These are phyloP conservation scores for Akanthomyces muscarius DNA, from an alignment of 2,329 filamentous ascomycete genomes.

Conservation along the genomic window DNA sequence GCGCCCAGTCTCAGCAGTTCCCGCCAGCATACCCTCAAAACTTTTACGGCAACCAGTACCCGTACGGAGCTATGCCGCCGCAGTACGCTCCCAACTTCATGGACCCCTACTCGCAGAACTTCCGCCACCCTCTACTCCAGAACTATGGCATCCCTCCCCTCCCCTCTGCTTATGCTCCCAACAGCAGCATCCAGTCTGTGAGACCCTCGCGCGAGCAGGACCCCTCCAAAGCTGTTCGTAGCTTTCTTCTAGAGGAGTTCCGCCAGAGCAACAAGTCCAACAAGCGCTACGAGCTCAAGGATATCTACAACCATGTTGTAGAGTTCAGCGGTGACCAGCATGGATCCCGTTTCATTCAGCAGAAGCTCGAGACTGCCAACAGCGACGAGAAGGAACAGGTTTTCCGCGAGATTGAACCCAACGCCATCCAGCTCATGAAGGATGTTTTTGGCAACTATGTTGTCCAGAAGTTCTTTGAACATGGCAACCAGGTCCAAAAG, in stretches of 20 bases:
- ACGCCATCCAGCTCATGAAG: constrained; percentile 85
- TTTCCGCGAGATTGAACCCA: constrained; percentile 80
- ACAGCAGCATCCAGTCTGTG: constrained; percentile 25
- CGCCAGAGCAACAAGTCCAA: constrained; percentile 68
- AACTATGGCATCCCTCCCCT: constrained; percentile 33
- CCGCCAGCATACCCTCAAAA: constrained; percentile 26
- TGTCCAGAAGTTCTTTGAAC: constrained; percentile 95
- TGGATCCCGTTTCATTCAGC: constrained; percentile 91
- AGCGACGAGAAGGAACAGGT: constrained; percentile 93
- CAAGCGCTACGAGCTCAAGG: constrained; percentile 76
- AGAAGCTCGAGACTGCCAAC: constrained; percentile 86
- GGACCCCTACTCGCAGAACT: constrained; percentile 34
- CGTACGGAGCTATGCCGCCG: constrained; percentile 27
- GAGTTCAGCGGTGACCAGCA: constrained; percentile 96
- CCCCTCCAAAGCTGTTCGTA: constrained; percentile 59
- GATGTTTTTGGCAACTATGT: constrained; percentile 99
- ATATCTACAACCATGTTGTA: constrained; percentile 82
- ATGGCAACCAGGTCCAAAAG: constrained; percentile 92
- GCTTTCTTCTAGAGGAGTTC: constrained; percentile 75
- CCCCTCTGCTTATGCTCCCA: constrained; percentile 29
- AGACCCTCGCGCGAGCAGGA: constrained; percentile 53
- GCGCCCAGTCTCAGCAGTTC: constrained; percentile 32
- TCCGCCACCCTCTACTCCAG: constrained; percentile 35
- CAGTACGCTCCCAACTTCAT: constrained; percentile 35
- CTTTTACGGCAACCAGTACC: constrained; percentile 32